phyloP scores from a whole-genome alignment of 345 rosid genomes.

The Corchorus capsularis region DNA sequence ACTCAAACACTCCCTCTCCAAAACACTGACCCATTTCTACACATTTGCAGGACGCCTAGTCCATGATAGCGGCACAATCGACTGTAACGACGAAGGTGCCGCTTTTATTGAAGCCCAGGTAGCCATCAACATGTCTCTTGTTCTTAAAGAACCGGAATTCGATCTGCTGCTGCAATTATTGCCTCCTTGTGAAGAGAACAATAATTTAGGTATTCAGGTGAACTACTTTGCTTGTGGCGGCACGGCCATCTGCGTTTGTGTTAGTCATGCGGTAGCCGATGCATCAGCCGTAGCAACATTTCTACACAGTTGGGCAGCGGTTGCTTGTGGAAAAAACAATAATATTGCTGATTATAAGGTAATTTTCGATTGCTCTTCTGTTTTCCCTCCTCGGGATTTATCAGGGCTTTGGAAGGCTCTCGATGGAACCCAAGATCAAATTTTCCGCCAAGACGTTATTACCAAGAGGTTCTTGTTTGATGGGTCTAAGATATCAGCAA shows the following conservation, averaged over 20 bases:
- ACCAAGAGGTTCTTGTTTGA: conserved; percentile 17
- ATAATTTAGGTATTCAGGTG: conserved; percentile 26
- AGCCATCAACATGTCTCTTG: conserved; percentile 6
- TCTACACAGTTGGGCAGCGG: conserved; percentile 27
- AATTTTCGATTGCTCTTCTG: conserved; percentile 19
- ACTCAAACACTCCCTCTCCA: conserved; percentile 30
- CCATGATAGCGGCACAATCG: conserved; percentile 20
- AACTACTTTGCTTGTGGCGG: conserved; percentile 39
- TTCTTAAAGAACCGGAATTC: conserved; percentile 19
- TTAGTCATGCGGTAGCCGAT: conserved; percentile 33
- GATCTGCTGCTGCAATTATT: conserved; percentile 19
- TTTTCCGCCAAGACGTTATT: background rate
- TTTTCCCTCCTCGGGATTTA: conserved; percentile 1
- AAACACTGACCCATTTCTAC: conserved; percentile 24
- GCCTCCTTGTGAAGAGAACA: conserved; percentile 10
- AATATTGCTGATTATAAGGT: background rate
- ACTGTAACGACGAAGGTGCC: conserved; percentile 34
- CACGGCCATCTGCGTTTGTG: conserved; percentile 25
- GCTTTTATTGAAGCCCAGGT: conserved; percentile 21
- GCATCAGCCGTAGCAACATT: conserved; percentile 27
- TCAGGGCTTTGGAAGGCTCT: background rate
- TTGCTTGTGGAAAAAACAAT: conserved; percentile 12
- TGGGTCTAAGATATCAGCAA: conserved; percentile 13
- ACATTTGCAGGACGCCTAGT: conserved; percentile 29
- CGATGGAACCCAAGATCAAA: background rate